Evolutionary conservation across 208 protist genomes (phyloP), one percentile per base, ranked within the genome.

Genomic region (Herpetomonas samuelpessoai): DNA sequence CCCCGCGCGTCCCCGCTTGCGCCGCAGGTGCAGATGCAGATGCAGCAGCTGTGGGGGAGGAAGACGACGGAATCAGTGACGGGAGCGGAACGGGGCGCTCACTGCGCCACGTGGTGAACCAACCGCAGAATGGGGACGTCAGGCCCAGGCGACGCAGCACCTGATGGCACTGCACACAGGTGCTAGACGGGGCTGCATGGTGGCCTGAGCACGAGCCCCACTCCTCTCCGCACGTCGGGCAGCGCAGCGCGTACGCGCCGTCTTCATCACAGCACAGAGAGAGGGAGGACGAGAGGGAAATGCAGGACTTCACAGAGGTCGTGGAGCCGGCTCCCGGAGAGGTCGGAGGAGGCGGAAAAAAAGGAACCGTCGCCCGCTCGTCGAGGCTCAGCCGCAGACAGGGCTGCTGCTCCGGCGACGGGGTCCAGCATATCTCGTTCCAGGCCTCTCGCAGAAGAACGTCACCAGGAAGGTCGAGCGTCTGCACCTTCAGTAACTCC

Each of bases 61-160:
- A n/a, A n/a, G n/a, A n/a, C n/a, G n/a, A n/a, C n/a, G n/a, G n/a
- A n/a, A n/a, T n/a, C n/a, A n/a, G n/a, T n/a, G n/a, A n/a, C n/a
- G n/a, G n/a, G 26, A 28, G 12, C 50, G 14, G 28, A 18, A 3
- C 19, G 3, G 6, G 55, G 39, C 30, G 57, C 44, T 0, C 45
- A 52, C 57, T 65, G 55, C n/a, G 52, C 81, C 81, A 88, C 46
- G 67, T 50, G 12, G 74, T 58, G 39, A 52, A 58, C 79, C 76
- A 83, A 14, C 84, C 78, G 10, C 75, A 83, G 63, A 81, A 94
- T 16, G 84, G 79, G 1, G 88, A 92, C 1, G 69, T 3, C 22
- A 50, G 21, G 39, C 73, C 66, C 12, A 80, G 22, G 0, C 64
- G 76, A 16, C 71, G 68, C 46, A 94, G 65, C n/a, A 92, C 58